Evolutionary conservation across 2,329 filamentous ascomycete genomes (phyloP).

Genomic region (Verticillium klebahnii): DNA sequence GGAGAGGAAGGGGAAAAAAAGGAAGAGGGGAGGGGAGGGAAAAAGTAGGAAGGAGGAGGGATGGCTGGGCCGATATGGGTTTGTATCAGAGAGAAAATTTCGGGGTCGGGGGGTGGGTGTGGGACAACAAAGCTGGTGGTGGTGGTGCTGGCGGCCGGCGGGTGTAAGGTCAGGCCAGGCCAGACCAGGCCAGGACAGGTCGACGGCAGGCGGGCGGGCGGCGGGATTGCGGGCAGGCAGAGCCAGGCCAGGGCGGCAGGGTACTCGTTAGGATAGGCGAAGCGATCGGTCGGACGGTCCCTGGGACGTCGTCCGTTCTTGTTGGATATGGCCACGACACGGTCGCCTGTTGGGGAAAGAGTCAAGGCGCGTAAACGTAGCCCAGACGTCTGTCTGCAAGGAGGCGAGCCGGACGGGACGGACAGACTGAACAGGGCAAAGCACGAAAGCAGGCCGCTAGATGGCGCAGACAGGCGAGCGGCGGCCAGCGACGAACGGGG

Average conservation of each 20-base stretch:
- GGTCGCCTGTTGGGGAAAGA: not conserved
- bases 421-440: slow-evolving; percentile 4
- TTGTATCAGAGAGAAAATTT: slow-evolving; percentile 13
- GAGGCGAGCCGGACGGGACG: slow-evolving; percentile 1
- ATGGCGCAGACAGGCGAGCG: slow-evolving; percentile 9
- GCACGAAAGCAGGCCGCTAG: slow-evolving; percentile 13
- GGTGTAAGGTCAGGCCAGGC: not conserved
- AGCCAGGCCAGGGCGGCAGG: not conserved
- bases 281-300: no score
- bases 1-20: slow-evolving; percentile 12
- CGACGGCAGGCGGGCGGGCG: not conserved
- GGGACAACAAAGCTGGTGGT: not conserved
- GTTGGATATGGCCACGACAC: not conserved
- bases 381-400: not conserved
- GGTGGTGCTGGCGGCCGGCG: not conserved
- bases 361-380: not conserved
- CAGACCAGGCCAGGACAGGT: not conserved
- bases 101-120: slow-evolving; percentile 15
- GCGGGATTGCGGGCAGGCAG: not conserved
- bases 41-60: slow-evolving; percentile 20
- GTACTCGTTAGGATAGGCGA: no score
- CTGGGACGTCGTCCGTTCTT: no score
- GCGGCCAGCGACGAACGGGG: not conserved
- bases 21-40: slow-evolving; percentile 16
- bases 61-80: slow-evolving; percentile 13